Evolutionary conservation across 257 asterid species (phyloP).

Genomic region (Solanum tacnaense): DNA sequence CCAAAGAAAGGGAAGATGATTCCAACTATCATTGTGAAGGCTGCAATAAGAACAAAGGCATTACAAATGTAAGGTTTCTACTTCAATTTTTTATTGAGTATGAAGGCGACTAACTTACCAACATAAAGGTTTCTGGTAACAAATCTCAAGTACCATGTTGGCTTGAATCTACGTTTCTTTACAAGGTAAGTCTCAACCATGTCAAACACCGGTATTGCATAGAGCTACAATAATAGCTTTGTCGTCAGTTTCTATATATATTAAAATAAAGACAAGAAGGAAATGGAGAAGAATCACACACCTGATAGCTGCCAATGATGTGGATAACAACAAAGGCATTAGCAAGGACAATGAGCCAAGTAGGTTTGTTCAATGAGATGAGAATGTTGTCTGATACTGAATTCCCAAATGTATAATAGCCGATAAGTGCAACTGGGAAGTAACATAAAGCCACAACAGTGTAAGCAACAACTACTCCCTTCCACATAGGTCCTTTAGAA

Average conservation of each 20-base stretch:
- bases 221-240: conserved; percentile 1
- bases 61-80: not conserved
- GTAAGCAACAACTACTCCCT: conserved; percentile 81
- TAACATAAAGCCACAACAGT: conserved; percentile 83
- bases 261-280: conserved; percentile 5
- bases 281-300: not conserved
- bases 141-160: conserved; percentile 23
- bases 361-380: conserved; percentile 42
- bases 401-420: conserved; percentile 73
- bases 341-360: conserved; percentile 88
- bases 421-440: conserved; percentile 83
- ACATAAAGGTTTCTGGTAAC: conserved; percentile 20
- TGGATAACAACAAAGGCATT: conserved; percentile 81
- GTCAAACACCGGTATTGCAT: conserved; percentile 42
- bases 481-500: conserved; percentile 91
- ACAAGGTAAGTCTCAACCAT: conserved; percentile 38
- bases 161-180: conserved; percentile 21
- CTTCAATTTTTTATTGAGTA: not conserved
- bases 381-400: conserved; percentile 52
- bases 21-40: conserved; percentile 15
- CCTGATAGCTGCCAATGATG: conserved; percentile 98
- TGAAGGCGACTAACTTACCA: conserved; percentile 12
- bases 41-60: not conserved
- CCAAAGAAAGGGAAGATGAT: conserved; percentile 40
- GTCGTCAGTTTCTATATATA: conserved; percentile 11